Conservation (phyloP, 2,329 filamentous ascomycete species). For the Sporothrix mexicana region DNA sequence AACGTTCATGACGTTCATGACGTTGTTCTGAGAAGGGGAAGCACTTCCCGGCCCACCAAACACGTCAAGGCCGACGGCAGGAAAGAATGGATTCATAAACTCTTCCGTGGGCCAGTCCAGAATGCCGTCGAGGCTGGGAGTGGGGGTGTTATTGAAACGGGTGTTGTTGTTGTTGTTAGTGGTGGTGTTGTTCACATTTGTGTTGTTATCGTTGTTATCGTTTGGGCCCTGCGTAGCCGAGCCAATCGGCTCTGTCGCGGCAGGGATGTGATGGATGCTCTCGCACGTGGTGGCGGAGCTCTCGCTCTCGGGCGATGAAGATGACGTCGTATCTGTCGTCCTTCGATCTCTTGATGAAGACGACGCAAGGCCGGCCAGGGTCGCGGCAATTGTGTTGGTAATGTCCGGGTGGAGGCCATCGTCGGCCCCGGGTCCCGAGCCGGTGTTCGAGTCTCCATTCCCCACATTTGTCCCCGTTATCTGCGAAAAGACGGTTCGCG, state of each 20-base stretch:
- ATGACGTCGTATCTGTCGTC: too few relatives aligned
- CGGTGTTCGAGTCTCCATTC: too few relatives aligned
- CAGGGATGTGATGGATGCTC: constrained; percentile 2
- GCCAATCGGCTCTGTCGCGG: constrained; percentile 1
- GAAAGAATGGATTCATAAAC: constrained; percentile 28
- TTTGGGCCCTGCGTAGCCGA: not conserved
- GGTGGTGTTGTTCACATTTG: too few relatives aligned
- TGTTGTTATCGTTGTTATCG: not conserved
- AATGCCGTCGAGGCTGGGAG: constrained; percentile 13
- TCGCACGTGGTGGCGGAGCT: not conserved
- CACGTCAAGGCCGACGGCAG: constrained; percentile 16
- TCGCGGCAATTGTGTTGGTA: constrained; percentile 20
- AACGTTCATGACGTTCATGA: not conserved
- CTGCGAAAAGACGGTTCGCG: constrained; percentile 18
- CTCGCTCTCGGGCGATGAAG: not conserved
- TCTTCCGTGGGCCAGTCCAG: constrained; percentile 16
- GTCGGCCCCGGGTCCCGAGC: not conserved
- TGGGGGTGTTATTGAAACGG: constrained; percentile 2
- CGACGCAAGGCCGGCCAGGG: not conserved
- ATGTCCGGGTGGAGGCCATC: constrained; percentile 14
- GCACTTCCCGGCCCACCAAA: constrained; percentile 2
- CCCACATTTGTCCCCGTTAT: not conserved
- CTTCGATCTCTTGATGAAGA: too few relatives aligned
- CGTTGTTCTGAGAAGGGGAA: not conserved
- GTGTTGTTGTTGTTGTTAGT: not conserved